Evolutionary conservation across 2,329 filamentous ascomycete species (phyloP).

Genomic region (Scytalidium lignicola): DNA sequence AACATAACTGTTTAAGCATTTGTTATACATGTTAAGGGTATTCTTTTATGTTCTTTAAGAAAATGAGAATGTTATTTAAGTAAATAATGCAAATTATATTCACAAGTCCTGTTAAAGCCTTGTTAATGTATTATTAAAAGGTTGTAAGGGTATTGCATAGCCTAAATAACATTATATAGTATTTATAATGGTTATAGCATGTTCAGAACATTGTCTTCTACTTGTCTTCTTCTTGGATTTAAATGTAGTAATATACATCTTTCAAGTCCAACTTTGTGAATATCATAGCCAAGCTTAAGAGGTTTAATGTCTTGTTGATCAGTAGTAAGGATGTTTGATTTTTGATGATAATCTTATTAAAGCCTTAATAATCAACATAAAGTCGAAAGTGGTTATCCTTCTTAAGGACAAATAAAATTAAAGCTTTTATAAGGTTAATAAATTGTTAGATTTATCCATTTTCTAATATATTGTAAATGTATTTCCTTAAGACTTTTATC

Average conservation of each 20-base stretch:
- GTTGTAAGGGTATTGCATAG: conserved; percentile 11
- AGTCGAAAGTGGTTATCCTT: conserved; percentile 22
- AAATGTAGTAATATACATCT: conserved; percentile 27
- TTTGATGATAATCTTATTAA: conserved; percentile 32
- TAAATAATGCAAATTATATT: conserved; percentile 16
- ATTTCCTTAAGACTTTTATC: conserved; percentile 11
- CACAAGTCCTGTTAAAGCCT: conserved; percentile 7
- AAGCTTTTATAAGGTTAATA: conserved; percentile 12
- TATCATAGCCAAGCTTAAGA: conserved; percentile 17
- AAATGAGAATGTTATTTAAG: conserved; percentile 29
- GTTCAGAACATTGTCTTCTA: conserved; percentile 31
- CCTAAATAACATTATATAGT: conserved; percentile 26
- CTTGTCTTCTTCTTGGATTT: conserved; percentile 28
- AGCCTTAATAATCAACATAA: conserved; percentile 30
- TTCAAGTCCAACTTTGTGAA: conserved; percentile 30
- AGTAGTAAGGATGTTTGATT: conserved; percentile 27
- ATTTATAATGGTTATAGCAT: conserved; percentile 29
- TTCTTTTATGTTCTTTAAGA: conserved; percentile 9
- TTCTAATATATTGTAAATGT: conserved; percentile 13
- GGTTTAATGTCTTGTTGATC: conserved; percentile 26
- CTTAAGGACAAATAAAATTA: conserved; percentile 30
- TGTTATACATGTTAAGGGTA: conserved; percentile 10
- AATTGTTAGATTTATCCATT: conserved; percentile 16
- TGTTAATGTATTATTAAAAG: conserved; percentile 27
- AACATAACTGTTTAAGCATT: conserved; percentile 2